Evolutionary conservation across 306 rosid genomes (phyloP), one percentile per base, ranked within the genome.

Genomic region (Rosa persica): DNA sequence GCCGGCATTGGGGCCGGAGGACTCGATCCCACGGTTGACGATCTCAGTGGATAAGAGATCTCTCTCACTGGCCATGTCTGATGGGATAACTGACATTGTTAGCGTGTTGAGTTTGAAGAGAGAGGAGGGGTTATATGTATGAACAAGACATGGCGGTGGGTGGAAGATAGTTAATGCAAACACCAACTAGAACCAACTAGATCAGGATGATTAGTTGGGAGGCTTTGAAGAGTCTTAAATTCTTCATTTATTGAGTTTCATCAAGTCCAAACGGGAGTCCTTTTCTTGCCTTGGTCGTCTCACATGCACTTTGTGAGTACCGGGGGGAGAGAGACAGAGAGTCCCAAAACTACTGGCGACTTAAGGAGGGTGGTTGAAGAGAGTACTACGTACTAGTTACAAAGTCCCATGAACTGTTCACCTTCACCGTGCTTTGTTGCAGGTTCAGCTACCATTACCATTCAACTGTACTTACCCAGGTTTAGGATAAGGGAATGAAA

Each of bases 1-100:
- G 5, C 99, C 99, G 0, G 98, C 99, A 69, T 96, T 96, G 1
- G 99, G 99, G 2, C 99, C 99, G 0, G 91, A 73, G 0, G 96
- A 83, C 69, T 96, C 97, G 8, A 96, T 85, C 17, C 99, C 99
- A 0, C 96, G 89, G 86, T 93, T 96, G 39, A 93, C 97, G 36
- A 96, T 96, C 88, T 96, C 97, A 0, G 99, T 92, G 19, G 97
- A 91, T 36, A 96, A 77, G 12, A 91, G 86, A 58, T 91, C 97
- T 57, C 91, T 70, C 72, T 96, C 99, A 10, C 46, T 89, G 2
- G 88, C 94, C 97, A 93, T 94, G 27, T 74, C 46, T 1, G 43
- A 47, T 36, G 72, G 64, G 36, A 5, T 36, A 3, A 38, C n/a
- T 30, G 70, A 44, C 34, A 58, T 60, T 64, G 22, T 46, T 64